Evolutionary conservation across 2,329 filamentous ascomycete genomes (phyloP).

Genomic region (Fusarium brevicatenulatum): DNA sequence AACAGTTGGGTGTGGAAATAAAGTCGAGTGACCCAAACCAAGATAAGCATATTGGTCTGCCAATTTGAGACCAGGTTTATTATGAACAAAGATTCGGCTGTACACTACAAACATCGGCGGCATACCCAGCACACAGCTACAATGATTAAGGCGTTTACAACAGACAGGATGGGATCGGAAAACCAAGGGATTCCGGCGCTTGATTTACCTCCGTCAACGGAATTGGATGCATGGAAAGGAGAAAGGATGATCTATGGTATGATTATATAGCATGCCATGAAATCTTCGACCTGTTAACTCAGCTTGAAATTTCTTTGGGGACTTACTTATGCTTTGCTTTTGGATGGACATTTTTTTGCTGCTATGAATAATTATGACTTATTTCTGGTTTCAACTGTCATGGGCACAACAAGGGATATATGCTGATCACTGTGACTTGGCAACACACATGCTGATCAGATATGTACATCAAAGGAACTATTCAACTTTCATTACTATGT

Average conservation of each 20-base stretch:
- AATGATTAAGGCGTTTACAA: conserved; percentile 43
- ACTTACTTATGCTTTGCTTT: conserved; percentile 12
- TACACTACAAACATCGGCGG: conserved; percentile 39
- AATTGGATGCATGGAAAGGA: conserved; percentile 32
- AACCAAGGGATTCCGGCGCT: conserved; percentile 34
- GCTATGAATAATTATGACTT: conserved; percentile 36
- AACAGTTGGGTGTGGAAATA: conserved; percentile 70
- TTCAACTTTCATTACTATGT: not conserved
- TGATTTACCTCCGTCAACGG: conserved; percentile 18
- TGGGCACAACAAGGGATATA: not conserved
- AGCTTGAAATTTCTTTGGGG: conserved; percentile 7
- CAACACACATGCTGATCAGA: not conserved
- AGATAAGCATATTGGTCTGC: conserved; percentile 29
- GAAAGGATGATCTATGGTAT: conserved; percentile 20
- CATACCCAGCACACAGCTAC: conserved; percentile 36
- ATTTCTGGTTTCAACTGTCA: conserved; percentile 14
- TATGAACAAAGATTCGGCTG: conserved; percentile 30
- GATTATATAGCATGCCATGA: not conserved
- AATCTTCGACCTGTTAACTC: conserved; percentile 1
- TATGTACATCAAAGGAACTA: conserved; percentile 4
- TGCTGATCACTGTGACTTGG: not conserved
- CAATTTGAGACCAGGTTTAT: conserved; percentile 23
- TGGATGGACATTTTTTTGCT: conserved; percentile 13
- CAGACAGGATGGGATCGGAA: conserved; percentile 42
- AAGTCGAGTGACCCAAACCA: conserved; percentile 40